Base-by-base conservation (phyloP, 768 basidiomycete species). In the Imleria badia region DNA sequence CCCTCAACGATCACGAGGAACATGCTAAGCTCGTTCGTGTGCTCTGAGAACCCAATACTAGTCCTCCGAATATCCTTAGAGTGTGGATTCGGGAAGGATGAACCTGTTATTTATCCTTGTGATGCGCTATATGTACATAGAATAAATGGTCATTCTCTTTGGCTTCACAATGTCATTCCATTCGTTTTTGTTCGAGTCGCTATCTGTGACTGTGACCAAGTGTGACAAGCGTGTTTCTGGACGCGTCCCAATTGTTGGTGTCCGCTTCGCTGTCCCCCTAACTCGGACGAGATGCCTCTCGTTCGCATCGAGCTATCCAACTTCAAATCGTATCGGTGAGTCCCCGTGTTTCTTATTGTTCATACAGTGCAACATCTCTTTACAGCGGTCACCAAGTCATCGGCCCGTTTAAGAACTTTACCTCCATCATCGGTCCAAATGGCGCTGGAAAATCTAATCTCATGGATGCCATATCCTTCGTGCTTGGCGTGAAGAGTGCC, bases 381-480 rank as follows among this genome's bases (percentile, higher is more conserved):
- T 35, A 7, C 63, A 88, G 88, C 55, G 86, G 87, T 36, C 87
- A 89, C 68, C 90, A 94, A 70, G 81, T 83, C 29, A 92, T 95
- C 45, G 94, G 94, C 1, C 94, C 94, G 2, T 94, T 95, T 76
- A 85, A 82, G 75, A 85, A 87, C 65, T 99, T 99, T 73, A 95
- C 96, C 0, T 96, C 93, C 12, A 81, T 98, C 51, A 98, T 99
- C 63, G 97, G 97, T 20, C 96, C 97, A 34, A 98, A 99, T 87
- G 96, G 97, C 53, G 94, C 96, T 1, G 97, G 97, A 55, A 98
- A 99, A 69, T 96, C 94, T 11, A 99, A 99, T 70, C 84, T 98
- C 52, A 98, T 98, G 97, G 97, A 99, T 69, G 97, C 97, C 48
- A 98, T 99, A 60, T 98, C 97, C 5, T 98, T 99, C 69, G 97